Evolutionary conservation across 2,329 filamentous ascomycete species (phyloP), one percentile per base, ranked within the genome.

Genomic region (Fusarium chuoi): DNA sequence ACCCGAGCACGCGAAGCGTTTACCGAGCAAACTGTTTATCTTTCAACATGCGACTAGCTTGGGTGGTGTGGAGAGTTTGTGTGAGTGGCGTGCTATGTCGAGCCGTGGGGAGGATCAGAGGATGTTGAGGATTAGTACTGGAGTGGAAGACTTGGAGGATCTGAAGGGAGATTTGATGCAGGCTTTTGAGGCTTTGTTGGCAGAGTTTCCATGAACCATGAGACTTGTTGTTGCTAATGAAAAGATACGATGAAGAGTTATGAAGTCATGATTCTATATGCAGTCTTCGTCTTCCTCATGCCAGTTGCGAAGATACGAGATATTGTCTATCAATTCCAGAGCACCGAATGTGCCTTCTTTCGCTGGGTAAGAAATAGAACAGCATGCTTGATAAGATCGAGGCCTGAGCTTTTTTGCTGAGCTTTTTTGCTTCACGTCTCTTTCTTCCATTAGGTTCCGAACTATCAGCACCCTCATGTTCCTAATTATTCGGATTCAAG

Each of bases 21-120:
- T 99, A 72, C 96, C 96, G 6, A 93, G 91, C 78, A 93, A 93
- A 82, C 83, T 98, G 79, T 81, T 86, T 3, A 87, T 98, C 54
- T 98, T 98, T 85, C 94, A 98, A 77, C 96, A 99, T 83, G 96
- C 96, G 10, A 99, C 96, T 3, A 97, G 94, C 81, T 83, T 98
- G 24, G 96, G 96, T 5, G 55, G 54, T 17, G 54, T 98, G 9
- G 96, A 98, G 88, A 96, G 94, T 78, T 83, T 98, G 85, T 77
- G 96, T 76, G 96, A 99, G 87, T 99, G 96, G 96, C 88, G 96
- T 65, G 89, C 93, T 51, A 96, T 99, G 94, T 92, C 91, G 66
- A 96, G 98, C 85, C 78, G 83, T 7, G 86, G 81, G 2, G 91
- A 97, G 45, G 94, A 97, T 79, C 88, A 87, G 78, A 86, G 89